Conservation (phyloP, 805 yeast genomes). For the Cyberlindnera suaveolens region DNA sequence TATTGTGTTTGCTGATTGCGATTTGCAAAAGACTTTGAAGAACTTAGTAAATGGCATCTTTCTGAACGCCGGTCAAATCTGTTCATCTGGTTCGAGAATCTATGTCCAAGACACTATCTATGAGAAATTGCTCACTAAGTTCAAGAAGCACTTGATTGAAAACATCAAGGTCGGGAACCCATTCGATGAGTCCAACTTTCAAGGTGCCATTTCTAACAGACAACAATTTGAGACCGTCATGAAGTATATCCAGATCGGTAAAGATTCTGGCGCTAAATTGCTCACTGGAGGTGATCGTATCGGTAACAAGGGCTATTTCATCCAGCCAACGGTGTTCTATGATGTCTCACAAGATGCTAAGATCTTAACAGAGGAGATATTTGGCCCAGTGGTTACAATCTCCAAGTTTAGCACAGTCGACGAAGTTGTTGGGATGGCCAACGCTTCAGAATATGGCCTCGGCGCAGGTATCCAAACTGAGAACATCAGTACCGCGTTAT, state of each 20-base stretch:
- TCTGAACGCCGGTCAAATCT: conserved; percentile 77
- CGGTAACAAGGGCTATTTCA: conserved; percentile 63
- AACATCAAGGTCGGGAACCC: conserved; percentile 66
- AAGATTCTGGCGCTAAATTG: conserved; percentile 59
- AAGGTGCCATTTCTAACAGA: conserved; percentile 75
- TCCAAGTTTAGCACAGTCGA: conserved; percentile 63
- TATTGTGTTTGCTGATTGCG: conserved; percentile 65
- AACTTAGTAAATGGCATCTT: conserved; percentile 63
- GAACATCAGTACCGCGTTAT: conserved; percentile 53
- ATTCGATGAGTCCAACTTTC: conserved; percentile 58
- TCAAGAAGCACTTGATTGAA: conserved; percentile 51
- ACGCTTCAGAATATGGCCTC: conserved; percentile 67
- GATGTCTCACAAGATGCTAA: conserved; percentile 57
- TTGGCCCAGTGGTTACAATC: conserved; percentile 74
- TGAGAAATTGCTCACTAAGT: conserved; percentile 52
- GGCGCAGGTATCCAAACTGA: conserved; percentile 78
- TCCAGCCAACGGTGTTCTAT: conserved; percentile 68
- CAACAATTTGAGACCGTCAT: conserved; percentile 65
- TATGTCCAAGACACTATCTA: conserved; percentile 68
- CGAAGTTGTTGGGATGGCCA: conserved; percentile 61
- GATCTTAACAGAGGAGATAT: conserved; percentile 68
- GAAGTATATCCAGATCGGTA: conserved; percentile 61
- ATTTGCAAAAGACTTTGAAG: conserved; percentile 40
- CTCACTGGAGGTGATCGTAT: conserved; percentile 66
- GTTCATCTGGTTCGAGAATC: conserved; percentile 78